Percentiles rank a stretch among this genome's conserved stretches.
Evolutionary conservation across 805 yeast genomes (phyloP).

Genomic region (Saccharomycopsis sp.): DNA sequence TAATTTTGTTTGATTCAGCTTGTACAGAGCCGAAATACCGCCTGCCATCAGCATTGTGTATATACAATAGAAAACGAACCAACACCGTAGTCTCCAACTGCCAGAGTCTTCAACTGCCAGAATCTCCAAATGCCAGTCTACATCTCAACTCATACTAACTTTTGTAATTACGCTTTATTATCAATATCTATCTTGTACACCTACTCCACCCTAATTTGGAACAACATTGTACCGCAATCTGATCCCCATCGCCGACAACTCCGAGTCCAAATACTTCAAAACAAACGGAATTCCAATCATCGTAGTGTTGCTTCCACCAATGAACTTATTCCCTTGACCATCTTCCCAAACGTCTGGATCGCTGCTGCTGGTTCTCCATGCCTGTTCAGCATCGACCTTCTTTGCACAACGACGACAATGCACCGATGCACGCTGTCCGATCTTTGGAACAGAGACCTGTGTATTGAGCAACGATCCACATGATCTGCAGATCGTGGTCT

Average conservation of each 20-base stretch:
- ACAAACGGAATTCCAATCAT: slow-evolving; percentile 97
- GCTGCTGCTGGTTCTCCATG: slow-evolving; percentile 39
- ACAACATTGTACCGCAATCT: slow-evolving; percentile 82
- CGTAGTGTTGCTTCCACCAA: slow-evolving; percentile 91
- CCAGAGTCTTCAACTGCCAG: too few relatives aligned
- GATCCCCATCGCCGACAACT: slow-evolving; percentile 96
- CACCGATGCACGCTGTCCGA: slow-evolving; percentile 70
- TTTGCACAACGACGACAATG: slow-evolving; percentile 90
- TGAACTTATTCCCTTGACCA: slow-evolving; percentile 85
- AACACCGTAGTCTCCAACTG: too few relatives aligned
- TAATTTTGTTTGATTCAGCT: too few relatives aligned
- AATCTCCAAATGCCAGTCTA: too few relatives aligned
- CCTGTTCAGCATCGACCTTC: slow-evolving; percentile 43
- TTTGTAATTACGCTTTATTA: too few relatives aligned
- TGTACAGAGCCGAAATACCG: too few relatives aligned
- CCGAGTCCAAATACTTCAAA: slow-evolving; percentile 89
- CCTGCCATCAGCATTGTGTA: too few relatives aligned
- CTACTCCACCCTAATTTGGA: slow-evolving; percentile 41
- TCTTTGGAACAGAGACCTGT: slow-evolving; percentile 83
- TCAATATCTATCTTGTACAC: too few relatives aligned
- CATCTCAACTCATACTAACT: too few relatives aligned
- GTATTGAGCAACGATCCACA: slow-evolving; percentile 92
- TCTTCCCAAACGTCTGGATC: slow-evolving; percentile 92
- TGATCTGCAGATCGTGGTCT: slow-evolving; percentile 78
- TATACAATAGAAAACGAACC: too few relatives aligned